Base-by-base conservation (phyloP, 2,329 filamentous ascomycete species). In the Macroventuria anomochaeta region DNA sequence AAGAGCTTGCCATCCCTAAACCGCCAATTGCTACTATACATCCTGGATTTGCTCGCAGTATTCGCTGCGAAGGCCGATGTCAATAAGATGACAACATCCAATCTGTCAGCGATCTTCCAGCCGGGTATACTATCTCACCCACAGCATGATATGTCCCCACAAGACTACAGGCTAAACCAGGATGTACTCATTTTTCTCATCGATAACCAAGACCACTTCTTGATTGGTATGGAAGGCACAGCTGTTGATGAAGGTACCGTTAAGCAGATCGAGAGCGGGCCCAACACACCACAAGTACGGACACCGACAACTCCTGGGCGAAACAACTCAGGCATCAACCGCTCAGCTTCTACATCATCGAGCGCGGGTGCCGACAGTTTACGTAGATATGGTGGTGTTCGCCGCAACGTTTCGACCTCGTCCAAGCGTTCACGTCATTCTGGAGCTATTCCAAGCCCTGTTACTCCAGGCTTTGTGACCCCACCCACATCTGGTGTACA, bases 171-270 rank as follows among this genome's bases (percentile, higher is more conserved):
- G 26, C 80, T 99, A 5, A 97, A 96, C 71, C 95, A 99, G 80
- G 93, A 95, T 67, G 93, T 99, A 17, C 83, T 99, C 59, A 96
- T 99, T 43, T 99, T 99, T 75, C 79, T 99, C 64, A 99, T 99
- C 62, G 93, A 97, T 71, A 96, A 99, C 68, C 95, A 99, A 74
- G 95, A 99, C 69, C 91, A 96, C 75, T 99, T 99, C 80, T 80
- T 99, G 61, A 96, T 99, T 61, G 95, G 95, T 49, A 99, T 99
- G 95, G 91, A 92, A 71, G 95, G 95, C 37, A 97, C 93, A n/a
- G 93, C 87, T n/a, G 90, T 93, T n/a, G 93, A 97, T 70, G 91
- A 96, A 70, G 87, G 85, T 56, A 87, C 85, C 7, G 81, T 86
- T 42, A 83, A 85, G 66, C 85, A 87, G 56, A 80, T 87, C 31